Conservation (phyloP, 2,329 filamentous ascomycete species). For the Epichloe uncinata region DNA sequence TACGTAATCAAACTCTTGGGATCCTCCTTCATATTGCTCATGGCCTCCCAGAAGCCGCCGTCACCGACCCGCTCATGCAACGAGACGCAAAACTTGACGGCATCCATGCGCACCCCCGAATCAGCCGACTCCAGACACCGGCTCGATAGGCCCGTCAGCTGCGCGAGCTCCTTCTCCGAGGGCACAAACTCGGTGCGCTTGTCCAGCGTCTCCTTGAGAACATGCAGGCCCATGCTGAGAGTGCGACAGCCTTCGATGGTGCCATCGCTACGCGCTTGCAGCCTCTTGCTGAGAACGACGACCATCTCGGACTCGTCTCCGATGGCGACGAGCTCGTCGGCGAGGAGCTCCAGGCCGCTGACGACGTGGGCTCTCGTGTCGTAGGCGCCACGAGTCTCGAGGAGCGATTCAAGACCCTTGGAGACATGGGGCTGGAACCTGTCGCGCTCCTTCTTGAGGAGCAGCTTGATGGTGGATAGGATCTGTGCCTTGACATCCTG, state of each 20-base stretch:
- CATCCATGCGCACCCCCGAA: slow-evolving; percentile 57
- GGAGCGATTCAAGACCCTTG: slow-evolving; percentile 51
- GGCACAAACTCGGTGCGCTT: slow-evolving; percentile 34
- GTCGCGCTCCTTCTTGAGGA: slow-evolving; percentile 54
- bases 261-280: slow-evolving; percentile 29
- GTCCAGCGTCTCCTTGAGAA: slow-evolving; percentile 47
- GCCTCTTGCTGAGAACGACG: slow-evolving; percentile 36
- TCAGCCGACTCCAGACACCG: slow-evolving; percentile 47
- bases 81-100: slow-evolving; percentile 66
- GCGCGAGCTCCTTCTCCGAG: slow-evolving; percentile 35
- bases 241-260: slow-evolving; percentile 34
- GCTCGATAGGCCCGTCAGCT: slow-evolving; percentile 36
- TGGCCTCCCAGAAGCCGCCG: slow-evolving; percentile 50
- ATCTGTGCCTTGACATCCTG: slow-evolving; percentile 64
- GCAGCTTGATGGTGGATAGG: slow-evolving; percentile 57
- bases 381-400: slow-evolving; percentile 51
- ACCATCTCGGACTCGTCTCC: slow-evolving; percentile 50
- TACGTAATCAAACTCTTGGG: slow-evolving; percentile 68
- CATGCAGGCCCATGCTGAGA: slow-evolving; percentile 49
- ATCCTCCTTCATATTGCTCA: slow-evolving; percentile 54
- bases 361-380: slow-evolving; percentile 60
- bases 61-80: slow-evolving; percentile 52
- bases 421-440: slow-evolving; percentile 55
- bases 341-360: slow-evolving; percentile 58
- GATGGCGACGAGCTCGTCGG: slow-evolving; percentile 55